Evolutionary conservation across 331 rosid genomes (phyloP).

Genomic region (Acacia concinna): DNA sequence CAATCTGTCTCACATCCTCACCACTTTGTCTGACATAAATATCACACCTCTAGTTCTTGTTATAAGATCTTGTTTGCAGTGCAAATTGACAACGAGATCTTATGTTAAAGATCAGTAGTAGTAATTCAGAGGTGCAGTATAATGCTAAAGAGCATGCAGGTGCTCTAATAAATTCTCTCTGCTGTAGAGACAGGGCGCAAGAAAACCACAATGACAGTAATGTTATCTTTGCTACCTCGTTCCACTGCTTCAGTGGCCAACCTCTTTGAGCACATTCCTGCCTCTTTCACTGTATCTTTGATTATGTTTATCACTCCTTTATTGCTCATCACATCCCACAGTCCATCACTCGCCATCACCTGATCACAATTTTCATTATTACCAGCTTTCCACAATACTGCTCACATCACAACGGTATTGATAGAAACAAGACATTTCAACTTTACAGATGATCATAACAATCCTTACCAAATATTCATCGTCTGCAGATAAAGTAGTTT

Average conservation of each 20-base stretch:
- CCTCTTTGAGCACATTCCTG: constrained; percentile 93
- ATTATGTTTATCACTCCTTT: constrained; percentile 63
- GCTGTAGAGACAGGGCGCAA: constrained; percentile 75
- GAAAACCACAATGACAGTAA: constrained; percentile 85
- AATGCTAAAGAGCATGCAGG: not conserved
- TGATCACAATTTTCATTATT: constrained; percentile 25
- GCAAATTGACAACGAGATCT: too few species aligned
- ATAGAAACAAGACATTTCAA: not conserved
- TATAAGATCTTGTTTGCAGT: too few species aligned
- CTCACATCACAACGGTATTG: constrained; percentile 2
- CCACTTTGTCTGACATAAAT: not conserved
- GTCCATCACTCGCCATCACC: constrained; percentile 96
- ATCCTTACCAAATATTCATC: constrained; percentile 76
- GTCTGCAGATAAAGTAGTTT: constrained; percentile 55
- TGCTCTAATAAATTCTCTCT: constrained; percentile 74
- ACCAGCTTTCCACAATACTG: not conserved
- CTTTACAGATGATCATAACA: not conserved
- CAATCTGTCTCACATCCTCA: not conserved
- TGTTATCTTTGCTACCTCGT: constrained; percentile 90
- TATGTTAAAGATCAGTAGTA: too few species aligned
- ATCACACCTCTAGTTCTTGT: too few species aligned
- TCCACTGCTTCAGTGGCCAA: constrained; percentile 85
- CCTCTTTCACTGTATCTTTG: constrained; percentile 86
- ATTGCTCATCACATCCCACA: constrained; percentile 85
- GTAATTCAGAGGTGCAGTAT: not conserved